Conservation (phyloP, 176 grass and related monocot species). For the Oropetium thomaeum region DNA sequence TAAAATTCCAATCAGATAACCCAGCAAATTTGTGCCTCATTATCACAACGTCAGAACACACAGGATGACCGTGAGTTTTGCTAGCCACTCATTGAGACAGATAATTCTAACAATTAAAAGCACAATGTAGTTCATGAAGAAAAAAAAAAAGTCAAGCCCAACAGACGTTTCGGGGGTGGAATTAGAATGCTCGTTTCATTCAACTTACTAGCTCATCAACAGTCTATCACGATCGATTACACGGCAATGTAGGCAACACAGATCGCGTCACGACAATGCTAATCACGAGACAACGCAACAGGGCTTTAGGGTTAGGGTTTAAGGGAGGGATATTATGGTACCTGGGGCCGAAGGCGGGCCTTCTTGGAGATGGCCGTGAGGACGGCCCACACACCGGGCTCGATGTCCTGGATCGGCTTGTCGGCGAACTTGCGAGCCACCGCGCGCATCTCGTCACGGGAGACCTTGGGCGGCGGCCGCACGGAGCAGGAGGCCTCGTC, state of each 20-base stretch:
- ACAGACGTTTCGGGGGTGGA: not conserved
- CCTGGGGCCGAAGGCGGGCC: constrained; percentile 71
- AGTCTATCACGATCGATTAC: not conserved
- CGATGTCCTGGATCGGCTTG: constrained; percentile 63
- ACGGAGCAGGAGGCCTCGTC: constrained; percentile 26
- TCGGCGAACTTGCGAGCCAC: constrained; percentile 76
- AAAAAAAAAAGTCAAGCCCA: not conserved
- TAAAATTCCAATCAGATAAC: constrained; percentile 26
- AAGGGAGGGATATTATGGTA: constrained; percentile 19
- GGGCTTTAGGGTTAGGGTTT: constrained; percentile 39
- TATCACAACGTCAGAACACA: not conserved
- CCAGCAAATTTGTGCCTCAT: not conserved
- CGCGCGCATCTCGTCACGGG: constrained; percentile 55
- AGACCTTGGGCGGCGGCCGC: constrained; percentile 25
- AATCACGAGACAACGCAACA: not conserved
- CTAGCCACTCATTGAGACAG: not conserved
- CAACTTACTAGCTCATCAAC: not conserved
- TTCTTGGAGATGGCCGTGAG: constrained; percentile 82
- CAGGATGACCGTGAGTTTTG: constrained; percentile 3
- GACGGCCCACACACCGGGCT: constrained; percentile 74
- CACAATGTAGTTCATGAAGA: not conserved
- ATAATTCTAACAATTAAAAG: not conserved
- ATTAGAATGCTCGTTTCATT: not conserved
- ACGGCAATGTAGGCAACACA: not conserved
- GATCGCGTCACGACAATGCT: not conserved